These are phyloP conservation scores for Chalara sp. DNA, from an alignment of 2,329 filamentous ascomycete genomes.

Conservation along the genomic window DNA sequence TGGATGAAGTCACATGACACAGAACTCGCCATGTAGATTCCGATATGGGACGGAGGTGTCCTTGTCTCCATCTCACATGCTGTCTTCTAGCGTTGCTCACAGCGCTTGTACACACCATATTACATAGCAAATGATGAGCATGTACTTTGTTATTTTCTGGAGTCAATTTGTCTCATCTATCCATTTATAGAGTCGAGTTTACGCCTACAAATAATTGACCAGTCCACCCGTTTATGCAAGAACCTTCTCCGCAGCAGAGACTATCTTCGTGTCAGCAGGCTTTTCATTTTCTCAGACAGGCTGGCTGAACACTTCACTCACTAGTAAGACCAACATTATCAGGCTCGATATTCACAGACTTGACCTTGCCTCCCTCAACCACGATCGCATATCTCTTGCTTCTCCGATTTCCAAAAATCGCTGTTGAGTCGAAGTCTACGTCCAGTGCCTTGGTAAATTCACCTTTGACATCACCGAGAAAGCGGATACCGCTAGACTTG, in stretches of 20 bases:
- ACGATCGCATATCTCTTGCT: conserved; percentile 85
- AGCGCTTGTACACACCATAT: too few species aligned
- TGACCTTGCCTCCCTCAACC: conserved; percentile 78
- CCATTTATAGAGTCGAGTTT: too few species aligned
- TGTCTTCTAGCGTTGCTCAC: too few species aligned
- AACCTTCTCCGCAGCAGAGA: not conserved
- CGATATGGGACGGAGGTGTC: too few species aligned
- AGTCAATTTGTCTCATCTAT: too few species aligned
- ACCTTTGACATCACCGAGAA: conserved; percentile 74
- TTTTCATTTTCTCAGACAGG: not conserved
- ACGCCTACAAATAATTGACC: too few species aligned
- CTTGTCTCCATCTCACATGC: too few species aligned
- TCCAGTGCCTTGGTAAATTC: conserved; percentile 80
- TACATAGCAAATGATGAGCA: too few species aligned
- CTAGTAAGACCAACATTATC: conserved; percentile 75
- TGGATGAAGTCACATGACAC: too few species aligned
- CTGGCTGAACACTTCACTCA: not conserved
- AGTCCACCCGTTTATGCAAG: not conserved
- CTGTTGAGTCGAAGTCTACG: conserved; percentile 69
- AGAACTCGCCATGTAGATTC: too few species aligned
- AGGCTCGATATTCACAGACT: conserved; percentile 76
- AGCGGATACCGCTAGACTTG: conserved; percentile 71
- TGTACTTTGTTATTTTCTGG: too few species aligned
- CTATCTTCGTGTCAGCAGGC: not conserved
- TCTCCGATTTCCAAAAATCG: conserved; percentile 74